Base-by-base conservation (phyloP, 345 rosid genomes). In the Camelina neglecta region DNA sequence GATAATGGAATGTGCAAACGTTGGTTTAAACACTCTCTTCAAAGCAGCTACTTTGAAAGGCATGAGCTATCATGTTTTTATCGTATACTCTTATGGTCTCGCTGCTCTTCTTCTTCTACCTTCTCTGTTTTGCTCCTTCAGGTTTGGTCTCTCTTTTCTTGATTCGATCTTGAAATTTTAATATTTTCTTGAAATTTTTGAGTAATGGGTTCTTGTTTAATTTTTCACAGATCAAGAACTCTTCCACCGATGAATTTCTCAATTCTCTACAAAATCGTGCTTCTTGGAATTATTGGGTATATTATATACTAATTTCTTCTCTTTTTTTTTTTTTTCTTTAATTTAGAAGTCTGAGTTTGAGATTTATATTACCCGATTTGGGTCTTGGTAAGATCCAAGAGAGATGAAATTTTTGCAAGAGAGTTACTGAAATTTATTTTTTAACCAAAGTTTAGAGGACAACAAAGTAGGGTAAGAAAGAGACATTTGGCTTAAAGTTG, bases 91-190 rank as follows among this genome's bases (percentile, higher is more conserved):
- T 67, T 90, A 90, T 64, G 93, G 81, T 53, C 71, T 92, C 23
- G 97, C 97, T 78, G 92, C 97, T 79, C 86, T 94, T 66, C 82
- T 84, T 74, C 99, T 92, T 33, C 87, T 94, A 31, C 99, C 99
- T 78, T 83, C 95, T 50, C 86, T 86, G 23, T 92, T 89, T 82
- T 62, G 92, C 80, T 89, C 96, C 60, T 54, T 13, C 92, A 86
- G 89, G 99, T 90, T 23, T 13, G 5, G 41, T 60, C 5, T 31
- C 9, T 45, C 38, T 35, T 45, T 45, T 36, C 50, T 24, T 56
- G n/a, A 53, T 24, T 57, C 33, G 31, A 60, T 61, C 66, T 63
- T 36, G 38, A 23, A 33, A 7, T 35, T 33, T 0, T 38, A 5
- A 6, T 65, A 7, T 72, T 41, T 44, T 61, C 1, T 75, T 31